Evolutionary conservation across 768 basidiomycete genomes (phyloP).

Genomic region (Mycena sanguinolenta): DNA sequence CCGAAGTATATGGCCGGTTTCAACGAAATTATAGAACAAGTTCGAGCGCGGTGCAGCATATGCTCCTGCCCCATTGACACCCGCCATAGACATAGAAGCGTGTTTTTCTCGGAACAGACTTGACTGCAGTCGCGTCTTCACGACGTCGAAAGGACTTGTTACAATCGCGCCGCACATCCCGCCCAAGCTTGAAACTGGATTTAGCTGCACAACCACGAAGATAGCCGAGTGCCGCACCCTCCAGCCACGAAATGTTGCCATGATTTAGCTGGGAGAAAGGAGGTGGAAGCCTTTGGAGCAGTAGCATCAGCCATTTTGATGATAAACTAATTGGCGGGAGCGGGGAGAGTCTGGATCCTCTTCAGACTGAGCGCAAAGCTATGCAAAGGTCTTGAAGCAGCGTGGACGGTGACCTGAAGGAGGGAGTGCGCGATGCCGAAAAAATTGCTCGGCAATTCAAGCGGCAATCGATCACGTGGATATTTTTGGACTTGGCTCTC

Average conservation of each 20-base stretch:
- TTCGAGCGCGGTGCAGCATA: constrained; percentile 56
- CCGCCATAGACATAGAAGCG: constrained; percentile 54
- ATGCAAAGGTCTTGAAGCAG: background rate
- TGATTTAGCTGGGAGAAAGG: constrained; percentile 76
- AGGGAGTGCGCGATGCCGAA: background rate
- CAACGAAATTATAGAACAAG: constrained; percentile 93
- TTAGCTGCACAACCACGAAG: constrained; percentile 12
- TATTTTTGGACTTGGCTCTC: background rate
- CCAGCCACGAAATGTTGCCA: constrained; percentile 90
- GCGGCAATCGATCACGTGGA: background rate
- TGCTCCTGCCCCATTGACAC: constrained; percentile 52
- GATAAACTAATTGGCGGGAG: background rate
- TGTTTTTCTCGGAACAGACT: constrained; percentile 74
- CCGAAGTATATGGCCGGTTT: constrained; percentile 93
- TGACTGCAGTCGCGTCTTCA: constrained; percentile 97
- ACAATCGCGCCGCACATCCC: constrained; percentile 98
- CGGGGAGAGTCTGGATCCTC: background rate
- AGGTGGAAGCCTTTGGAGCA: constrained; percentile 48
- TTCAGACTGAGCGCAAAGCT: background rate
- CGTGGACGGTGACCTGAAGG: background rate
- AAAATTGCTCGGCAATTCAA: background rate
- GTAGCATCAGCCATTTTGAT: constrained; percentile 41
- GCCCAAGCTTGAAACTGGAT: constrained; percentile 75
- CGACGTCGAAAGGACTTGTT: constrained; percentile 97
- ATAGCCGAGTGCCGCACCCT: constrained; percentile 68